Evolutionary conservation across 139 green algal genomes (phyloP).

Genomic region (Astrephomene gubernaculifera): DNA sequence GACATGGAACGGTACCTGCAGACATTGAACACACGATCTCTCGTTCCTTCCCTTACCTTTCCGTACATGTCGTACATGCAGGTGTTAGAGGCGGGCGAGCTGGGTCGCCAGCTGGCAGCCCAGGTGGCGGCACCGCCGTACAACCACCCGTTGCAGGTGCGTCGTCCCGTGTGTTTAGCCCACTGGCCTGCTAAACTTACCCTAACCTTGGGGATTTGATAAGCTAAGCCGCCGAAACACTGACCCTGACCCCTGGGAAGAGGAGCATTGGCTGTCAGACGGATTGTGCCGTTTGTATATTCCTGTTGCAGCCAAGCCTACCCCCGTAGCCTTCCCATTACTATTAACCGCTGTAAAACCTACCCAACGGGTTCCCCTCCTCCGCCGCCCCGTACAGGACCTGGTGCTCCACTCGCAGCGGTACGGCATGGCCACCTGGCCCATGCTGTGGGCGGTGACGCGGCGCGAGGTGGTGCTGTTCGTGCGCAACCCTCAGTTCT

Average conservation of each 20-base stretch:
- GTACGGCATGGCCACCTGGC: not conserved
- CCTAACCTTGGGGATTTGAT: too few relatives aligned
- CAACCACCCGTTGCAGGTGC: constrained; percentile 27
- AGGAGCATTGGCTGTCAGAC: not conserved
- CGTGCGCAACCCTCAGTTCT: not conserved
- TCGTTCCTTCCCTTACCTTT: not conserved
- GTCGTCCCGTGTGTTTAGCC: constrained; percentile 11
- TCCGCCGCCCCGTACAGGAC: not conserved
- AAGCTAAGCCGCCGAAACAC: not conserved
- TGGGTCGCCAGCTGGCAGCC: constrained; percentile 17
- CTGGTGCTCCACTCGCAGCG: too few relatives aligned
- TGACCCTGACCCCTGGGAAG: too few relatives aligned
- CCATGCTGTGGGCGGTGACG: not conserved
- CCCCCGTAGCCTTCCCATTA: not conserved
- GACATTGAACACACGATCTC: not conserved
- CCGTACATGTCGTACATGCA: not conserved
- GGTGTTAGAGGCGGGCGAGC: not conserved
- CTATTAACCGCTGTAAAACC: not conserved
- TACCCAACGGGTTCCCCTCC: not conserved
- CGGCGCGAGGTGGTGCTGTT: constrained; percentile 21
- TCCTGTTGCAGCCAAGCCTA: not conserved
- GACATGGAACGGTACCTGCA: not conserved
- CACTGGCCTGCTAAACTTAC: not conserved
- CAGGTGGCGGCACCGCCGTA: constrained; percentile 24
- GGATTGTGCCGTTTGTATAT: not conserved